These are phyloP conservation scores for Penium margaritaceum DNA, from an alignment of 139 green algal genomes.

Conservation along the genomic window DNA sequence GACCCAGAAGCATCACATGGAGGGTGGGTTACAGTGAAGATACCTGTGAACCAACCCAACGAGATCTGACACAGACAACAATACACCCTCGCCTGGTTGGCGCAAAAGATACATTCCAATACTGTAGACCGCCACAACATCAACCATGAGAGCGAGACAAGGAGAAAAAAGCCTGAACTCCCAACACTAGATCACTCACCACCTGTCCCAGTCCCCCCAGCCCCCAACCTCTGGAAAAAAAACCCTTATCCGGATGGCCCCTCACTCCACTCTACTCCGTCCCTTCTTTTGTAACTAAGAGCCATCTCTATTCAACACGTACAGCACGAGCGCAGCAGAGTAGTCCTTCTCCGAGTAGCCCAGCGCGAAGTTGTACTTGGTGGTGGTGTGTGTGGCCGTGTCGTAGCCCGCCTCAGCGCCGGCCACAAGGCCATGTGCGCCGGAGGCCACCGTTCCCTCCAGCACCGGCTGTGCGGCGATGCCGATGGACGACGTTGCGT, in stretches of 20 bases:
- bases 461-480: slow-evolving; percentile 24
- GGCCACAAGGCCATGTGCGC: slow-evolving; percentile 33
- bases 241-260: neutral
- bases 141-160: neutral
- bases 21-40: neutral
- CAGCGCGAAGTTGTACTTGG: slow-evolving; percentile 46
- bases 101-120: no score
- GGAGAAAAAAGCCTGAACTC: neutral
- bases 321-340: slow-evolving; percentile 33
- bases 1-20: no score
- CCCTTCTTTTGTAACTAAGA: neutral
- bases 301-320: neutral
- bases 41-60: no score
- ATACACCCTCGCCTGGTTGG: no score
- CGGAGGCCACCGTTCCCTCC: slow-evolving; percentile 25
- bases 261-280: neutral
- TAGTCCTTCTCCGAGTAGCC: slow-evolving; percentile 36
- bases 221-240: no score
- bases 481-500: slow-evolving; percentile 9
- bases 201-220: no score
- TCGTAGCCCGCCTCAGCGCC: slow-evolving; percentile 43
- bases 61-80: no score
- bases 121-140: no score
- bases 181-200: neutral
- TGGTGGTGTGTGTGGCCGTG: slow-evolving; percentile 30